Conservation (phyloP, 352 stramenopile genomes). For the Globisporangium solare region DNA sequence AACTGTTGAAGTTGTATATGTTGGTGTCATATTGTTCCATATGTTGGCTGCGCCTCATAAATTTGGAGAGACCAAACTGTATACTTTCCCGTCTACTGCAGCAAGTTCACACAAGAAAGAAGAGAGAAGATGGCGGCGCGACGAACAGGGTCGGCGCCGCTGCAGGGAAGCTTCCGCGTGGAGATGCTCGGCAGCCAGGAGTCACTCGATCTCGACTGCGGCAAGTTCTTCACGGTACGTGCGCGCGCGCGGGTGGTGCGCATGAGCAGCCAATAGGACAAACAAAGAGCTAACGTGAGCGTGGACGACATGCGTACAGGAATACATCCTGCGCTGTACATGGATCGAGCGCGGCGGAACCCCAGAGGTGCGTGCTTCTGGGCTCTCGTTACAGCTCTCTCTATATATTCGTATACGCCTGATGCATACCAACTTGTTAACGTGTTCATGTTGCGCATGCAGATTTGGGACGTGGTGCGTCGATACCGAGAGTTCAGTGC, state of each 20-base stretch:
- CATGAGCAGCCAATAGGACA: neutral
- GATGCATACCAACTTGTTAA: neutral
- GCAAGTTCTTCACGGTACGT: slow-evolving; percentile 82
- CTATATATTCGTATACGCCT: neutral
- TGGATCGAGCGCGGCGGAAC: slow-evolving; percentile 50
- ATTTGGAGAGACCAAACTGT: neutral
- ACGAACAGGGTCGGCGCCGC: slow-evolving; percentile 4
- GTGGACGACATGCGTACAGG: slow-evolving; percentile 21
- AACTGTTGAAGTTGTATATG: no score
- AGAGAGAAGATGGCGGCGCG: slow-evolving; percentile 5
- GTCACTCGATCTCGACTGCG: slow-evolving; percentile 76
- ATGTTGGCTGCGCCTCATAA: neutral
- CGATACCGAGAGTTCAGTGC: slow-evolving; percentile 85
- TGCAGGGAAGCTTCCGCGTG: slow-evolving; percentile 11
- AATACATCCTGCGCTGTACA: slow-evolving; percentile 81
- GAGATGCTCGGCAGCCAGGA: slow-evolving; percentile 71
- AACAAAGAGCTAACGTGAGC: neutral
- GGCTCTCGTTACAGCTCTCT: neutral
- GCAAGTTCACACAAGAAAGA: neutral
- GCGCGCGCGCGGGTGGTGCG: neutral
- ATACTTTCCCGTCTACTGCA: no score
- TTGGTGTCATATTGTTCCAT: no score
- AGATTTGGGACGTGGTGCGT: slow-evolving; percentile 82
- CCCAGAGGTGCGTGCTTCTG: slow-evolving; percentile 29
- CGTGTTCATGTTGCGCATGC: slow-evolving; percentile 6